Evolutionary conservation across 1,284 basidiomycete species (phyloP).

Genomic region (Apiotrichum sp.): DNA sequence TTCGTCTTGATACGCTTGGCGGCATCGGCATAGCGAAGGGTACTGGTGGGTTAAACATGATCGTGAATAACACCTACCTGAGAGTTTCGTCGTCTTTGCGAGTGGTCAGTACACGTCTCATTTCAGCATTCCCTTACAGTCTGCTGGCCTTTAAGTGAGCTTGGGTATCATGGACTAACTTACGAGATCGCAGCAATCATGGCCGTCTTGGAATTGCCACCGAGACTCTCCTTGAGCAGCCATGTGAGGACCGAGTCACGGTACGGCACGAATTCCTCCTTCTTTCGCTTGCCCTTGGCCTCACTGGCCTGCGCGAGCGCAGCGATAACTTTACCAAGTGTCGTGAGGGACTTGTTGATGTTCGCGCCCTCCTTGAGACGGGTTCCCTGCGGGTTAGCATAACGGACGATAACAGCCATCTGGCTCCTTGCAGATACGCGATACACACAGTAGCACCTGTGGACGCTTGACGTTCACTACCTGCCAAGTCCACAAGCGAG

Average conservation of each 20-base stretch:
- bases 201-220: conserved; percentile 74
- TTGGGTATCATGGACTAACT: conserved; percentile 6
- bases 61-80: conserved; percentile 49
- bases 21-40: conserved; percentile 81
- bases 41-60: conserved; percentile 18
- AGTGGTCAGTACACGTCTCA: background rate
- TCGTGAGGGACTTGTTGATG: conserved; percentile 97
- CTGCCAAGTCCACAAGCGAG: conserved; percentile 90
- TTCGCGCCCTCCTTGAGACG: conserved; percentile 93
- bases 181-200: conserved; percentile 95
- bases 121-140: conserved; percentile 45
- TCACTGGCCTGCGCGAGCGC: conserved; percentile 72
- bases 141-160: conserved; percentile 58
- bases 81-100: conserved; percentile 80
- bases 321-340: conserved; percentile 94
- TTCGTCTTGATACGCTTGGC: conserved; percentile 99
- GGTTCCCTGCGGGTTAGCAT: conserved; percentile 47
- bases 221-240: conserved; percentile 94
- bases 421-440: no score
- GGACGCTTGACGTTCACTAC: conserved; percentile 91
- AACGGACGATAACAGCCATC: no score
- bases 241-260: conserved; percentile 94
- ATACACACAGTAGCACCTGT: conserved; percentile 71
- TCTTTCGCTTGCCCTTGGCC: conserved; percentile 56
- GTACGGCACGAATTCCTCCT: conserved; percentile 88